These are phyloP conservation scores for Trypethelium eluteriae DNA, from an alignment of 495 filamentous ascomycete genomes.

Conservation along the genomic window DNA sequence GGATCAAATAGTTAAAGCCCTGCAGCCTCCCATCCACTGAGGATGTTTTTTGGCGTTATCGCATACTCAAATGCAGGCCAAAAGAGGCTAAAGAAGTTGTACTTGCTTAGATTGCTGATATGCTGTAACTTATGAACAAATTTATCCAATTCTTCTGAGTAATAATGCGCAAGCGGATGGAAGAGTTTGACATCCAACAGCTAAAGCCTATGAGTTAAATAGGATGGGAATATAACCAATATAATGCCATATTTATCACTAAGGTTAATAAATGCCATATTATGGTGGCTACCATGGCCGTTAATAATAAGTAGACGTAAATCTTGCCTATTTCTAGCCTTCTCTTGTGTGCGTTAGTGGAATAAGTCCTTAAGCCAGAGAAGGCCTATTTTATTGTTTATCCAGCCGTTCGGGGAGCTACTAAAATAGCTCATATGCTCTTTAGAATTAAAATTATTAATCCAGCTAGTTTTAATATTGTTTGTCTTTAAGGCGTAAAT, in stretches of 20 bases:
- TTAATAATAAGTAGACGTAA: background rate
- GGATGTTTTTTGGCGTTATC: background rate
- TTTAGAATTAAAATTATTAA: background rate
- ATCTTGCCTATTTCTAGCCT: background rate
- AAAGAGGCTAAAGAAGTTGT: background rate
- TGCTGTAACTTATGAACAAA: background rate
- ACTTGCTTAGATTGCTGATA: background rate
- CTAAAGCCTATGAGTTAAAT: background rate
- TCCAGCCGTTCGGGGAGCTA: background rate
- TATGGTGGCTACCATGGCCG: background rate
- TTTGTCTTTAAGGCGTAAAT: background rate
- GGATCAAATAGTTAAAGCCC: background rate
- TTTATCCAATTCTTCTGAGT: background rate
- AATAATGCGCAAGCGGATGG: background rate
- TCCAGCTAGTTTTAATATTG: background rate
- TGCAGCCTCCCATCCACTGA: background rate
- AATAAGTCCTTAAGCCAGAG: background rate
- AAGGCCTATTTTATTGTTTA: background rate
- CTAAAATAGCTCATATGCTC: background rate
- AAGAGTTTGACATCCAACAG: background rate
- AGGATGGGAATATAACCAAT: background rate
- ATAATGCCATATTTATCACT: background rate
- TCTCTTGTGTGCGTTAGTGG: background rate
- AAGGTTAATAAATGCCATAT: background rate
- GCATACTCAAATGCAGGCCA: background rate